Evolutionary conservation across 148 eudicot genomes (phyloP), one percentile per base, ranked within the genome.

Genomic region (Polygonum aviculare): DNA sequence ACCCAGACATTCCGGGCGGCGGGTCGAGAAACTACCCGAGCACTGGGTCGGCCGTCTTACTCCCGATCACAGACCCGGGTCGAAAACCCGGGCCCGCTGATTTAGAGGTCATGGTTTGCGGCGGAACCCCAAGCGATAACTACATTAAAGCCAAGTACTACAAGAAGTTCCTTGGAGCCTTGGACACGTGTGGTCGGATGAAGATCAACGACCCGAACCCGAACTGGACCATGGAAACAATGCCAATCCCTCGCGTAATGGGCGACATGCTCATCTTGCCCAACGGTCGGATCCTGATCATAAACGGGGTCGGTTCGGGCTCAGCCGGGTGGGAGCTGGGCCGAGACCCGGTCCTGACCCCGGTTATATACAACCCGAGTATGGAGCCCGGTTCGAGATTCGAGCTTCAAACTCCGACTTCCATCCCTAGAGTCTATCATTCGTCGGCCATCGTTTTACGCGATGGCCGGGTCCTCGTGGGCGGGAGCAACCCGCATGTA

Each of bases 241-340:
- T 92, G 90, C 94, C 97, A 0, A 82, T 87, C 87, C 51, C 84
- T 8, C 94, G 97, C 71, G 88, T 92, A 75, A 92, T 92, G 97
- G 81, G 88, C 41, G 97, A 92, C 33, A 85, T 88, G 94, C 14
- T 90, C 1, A 40, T 92, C 8, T 65, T 94, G 12, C 98, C 98
- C 1, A 87, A 85, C 0, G 92, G 97, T 1, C 84, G 89, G 0
- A 78, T 94, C 1, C 36, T 94, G 1, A 86, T 94, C 4, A 22
- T 94, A 2, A 94, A 94, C 73, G 98, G 98, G 3, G 98, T 97
- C 0, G 76, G 69, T 0, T 76, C 80, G 0, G 98, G 98, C 1
- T 82, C 98, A 0, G 98, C 93, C 44, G 98, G 98, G 16, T 94
- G 98, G 98, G 98, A 91, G 15, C 72, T 75, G 3, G 98, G 88